These are phyloP conservation scores for Microsporum ferrugineum DNA, from an alignment of 2,329 filamentous ascomycete species.

Conservation along the genomic window DNA sequence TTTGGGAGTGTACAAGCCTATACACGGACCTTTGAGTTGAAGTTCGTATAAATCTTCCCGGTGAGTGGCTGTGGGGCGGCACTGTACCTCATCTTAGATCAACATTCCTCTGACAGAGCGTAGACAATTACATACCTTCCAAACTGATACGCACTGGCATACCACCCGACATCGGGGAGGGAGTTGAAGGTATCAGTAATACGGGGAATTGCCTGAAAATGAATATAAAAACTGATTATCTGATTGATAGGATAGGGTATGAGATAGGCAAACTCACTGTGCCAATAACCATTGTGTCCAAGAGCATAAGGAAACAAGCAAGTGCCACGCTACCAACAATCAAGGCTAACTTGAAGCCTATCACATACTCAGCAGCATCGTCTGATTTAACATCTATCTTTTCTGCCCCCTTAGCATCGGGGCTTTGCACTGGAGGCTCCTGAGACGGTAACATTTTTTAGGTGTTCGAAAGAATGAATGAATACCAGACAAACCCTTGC, in stretches of 20 bases:
- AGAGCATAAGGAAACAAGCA: neutral
- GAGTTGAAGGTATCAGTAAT: conserved; percentile 20
- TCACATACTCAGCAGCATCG: neutral
- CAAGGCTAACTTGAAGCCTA: neutral
- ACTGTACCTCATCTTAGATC: neutral
- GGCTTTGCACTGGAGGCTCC: neutral
- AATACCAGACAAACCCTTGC: neutral
- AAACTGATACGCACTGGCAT: conserved; percentile 15
- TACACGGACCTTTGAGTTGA: conserved; percentile 22
- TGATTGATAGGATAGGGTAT: neutral
- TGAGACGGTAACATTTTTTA: neutral
- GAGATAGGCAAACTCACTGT: neutral
- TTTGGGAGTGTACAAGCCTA: conserved; percentile 10
- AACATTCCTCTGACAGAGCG: neutral
- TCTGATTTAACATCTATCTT: neutral
- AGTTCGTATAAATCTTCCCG: conserved; percentile 21
- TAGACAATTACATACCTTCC: conserved; percentile 3
- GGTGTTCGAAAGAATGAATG: neutral
- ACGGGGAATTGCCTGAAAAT: conserved; percentile 13
- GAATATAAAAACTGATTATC: neutral
- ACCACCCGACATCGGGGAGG: conserved; percentile 19
- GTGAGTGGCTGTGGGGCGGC: conserved; percentile 19
- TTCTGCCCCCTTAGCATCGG: neutral
- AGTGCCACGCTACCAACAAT: neutral
- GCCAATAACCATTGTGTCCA: neutral